These are phyloP conservation scores for Teunomyces aglyptinius DNA, from an alignment of 805 yeast species.

Conservation along the genomic window DNA sequence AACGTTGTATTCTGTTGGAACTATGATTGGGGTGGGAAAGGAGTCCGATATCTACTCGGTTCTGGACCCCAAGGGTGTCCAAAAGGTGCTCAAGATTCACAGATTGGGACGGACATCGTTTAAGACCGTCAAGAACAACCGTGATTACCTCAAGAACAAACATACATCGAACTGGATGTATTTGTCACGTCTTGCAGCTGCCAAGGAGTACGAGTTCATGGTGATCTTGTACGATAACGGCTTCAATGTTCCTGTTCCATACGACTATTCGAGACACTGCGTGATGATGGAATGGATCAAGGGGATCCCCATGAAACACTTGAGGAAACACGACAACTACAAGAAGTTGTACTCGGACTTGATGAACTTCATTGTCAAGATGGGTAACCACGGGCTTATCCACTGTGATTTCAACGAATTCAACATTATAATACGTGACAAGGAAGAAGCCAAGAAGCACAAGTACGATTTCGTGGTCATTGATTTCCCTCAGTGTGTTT, in stretches of 20 bases:
- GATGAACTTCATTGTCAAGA: slow-evolving; percentile 80
- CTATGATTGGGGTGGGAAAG: slow-evolving; percentile 93
- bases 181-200: slow-evolving; percentile 84
- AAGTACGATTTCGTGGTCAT: slow-evolving; percentile 82
- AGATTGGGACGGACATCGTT: slow-evolving; percentile 93
- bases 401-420: slow-evolving; percentile 98
- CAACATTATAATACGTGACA: slow-evolving; percentile 80
- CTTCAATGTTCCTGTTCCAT: slow-evolving; percentile 84
- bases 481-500: slow-evolving; percentile 98
- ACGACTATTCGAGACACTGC: slow-evolving; percentile 86
- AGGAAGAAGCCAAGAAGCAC: slow-evolving; percentile 45
- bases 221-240: slow-evolving; percentile 67
- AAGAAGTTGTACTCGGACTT: slow-evolving; percentile 75
- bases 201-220: slow-evolving; percentile 90
- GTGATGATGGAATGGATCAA: slow-evolving; percentile 87
- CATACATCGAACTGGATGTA: slow-evolving; percentile 91
- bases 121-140: slow-evolving; percentile 84
- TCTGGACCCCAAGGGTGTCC: slow-evolving; percentile 59
- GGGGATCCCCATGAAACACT: slow-evolving; percentile 88
- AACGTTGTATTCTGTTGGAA: slow-evolving; percentile 74
- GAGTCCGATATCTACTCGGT: slow-evolving; percentile 93
- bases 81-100: slow-evolving; percentile 82
- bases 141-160: slow-evolving; percentile 81
- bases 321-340: slow-evolving; percentile 67
- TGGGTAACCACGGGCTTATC: slow-evolving; percentile 86